Conservation (phyloP, 176 grass and related monocot genomes). For the Thinopyrum elongatum region DNA sequence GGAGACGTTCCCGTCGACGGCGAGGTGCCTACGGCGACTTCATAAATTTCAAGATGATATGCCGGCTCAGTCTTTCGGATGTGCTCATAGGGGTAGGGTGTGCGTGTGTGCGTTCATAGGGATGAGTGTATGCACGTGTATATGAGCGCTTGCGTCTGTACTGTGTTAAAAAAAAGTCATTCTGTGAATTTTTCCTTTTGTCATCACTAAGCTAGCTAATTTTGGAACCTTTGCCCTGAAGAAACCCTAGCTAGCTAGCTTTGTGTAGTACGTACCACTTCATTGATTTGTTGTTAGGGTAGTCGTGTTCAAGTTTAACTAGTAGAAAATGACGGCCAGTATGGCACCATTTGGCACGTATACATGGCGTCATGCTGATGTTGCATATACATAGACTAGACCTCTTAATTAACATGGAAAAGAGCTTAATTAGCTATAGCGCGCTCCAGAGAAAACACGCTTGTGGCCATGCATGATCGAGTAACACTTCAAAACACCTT, state of each 20-base stretch:
- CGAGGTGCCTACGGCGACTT: too few relatives aligned
- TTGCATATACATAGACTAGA: not conserved
- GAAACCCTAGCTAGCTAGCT: not conserved
- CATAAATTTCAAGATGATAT: too few relatives aligned
- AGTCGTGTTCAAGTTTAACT: slow-evolving; percentile 40
- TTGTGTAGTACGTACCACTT: not conserved
- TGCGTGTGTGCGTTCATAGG: too few relatives aligned
- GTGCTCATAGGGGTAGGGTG: too few relatives aligned
- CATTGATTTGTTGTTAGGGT: slow-evolving; percentile 36
- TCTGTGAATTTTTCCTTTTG: not conserved
- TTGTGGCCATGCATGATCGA: slow-evolving; percentile 9
- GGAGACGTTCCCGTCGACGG: too few relatives aligned
- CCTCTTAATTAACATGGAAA: not conserved
- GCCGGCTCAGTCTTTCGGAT: too few relatives aligned
- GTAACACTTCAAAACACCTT: slow-evolving; percentile 27
- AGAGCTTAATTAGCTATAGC: not conserved
- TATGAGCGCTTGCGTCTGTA: too few relatives aligned
- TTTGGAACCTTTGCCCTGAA: slow-evolving; percentile 39
- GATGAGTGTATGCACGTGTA: too few relatives aligned
- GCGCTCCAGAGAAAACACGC: not conserved
- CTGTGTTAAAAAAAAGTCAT: too few relatives aligned
- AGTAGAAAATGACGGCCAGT: slow-evolving; percentile 33
- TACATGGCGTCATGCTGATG: slow-evolving; percentile 24
- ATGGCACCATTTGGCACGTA: slow-evolving; percentile 4
- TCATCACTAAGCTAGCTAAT: not conserved